Percentiles rank a stretch among this genome's conserved stretches.
Evolutionary conservation across 2,329 filamentous ascomycete species (phyloP).

Genomic region (Trichoderma afroharzianum): DNA sequence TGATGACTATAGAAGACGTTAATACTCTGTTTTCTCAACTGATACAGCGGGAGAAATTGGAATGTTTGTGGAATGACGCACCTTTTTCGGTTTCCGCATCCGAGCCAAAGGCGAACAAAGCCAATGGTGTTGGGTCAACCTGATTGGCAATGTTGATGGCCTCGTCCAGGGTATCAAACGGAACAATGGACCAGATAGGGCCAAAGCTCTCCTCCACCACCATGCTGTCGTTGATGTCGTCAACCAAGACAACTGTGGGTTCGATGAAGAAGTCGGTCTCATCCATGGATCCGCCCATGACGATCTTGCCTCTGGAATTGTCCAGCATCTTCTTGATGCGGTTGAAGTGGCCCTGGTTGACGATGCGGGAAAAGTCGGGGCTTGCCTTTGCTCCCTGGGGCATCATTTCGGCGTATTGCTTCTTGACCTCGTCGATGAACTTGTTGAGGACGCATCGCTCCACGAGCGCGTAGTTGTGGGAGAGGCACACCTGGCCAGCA

Average conservation of each 20-base stretch:
- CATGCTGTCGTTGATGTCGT: slow-evolving; percentile 68
- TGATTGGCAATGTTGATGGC: slow-evolving; percentile 78
- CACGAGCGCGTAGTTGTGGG: slow-evolving; percentile 86
- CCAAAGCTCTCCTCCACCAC: slow-evolving; percentile 86
- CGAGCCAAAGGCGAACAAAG: slow-evolving; percentile 80
- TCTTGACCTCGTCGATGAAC: slow-evolving; percentile 73
- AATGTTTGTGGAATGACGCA: slow-evolving; percentile 36
- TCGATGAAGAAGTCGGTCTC: slow-evolving; percentile 79
- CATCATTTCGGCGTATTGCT: slow-evolving; percentile 71
- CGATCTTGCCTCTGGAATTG: slow-evolving; percentile 73
- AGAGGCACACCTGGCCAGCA: slow-evolving; percentile 87
- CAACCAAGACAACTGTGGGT: slow-evolving; percentile 85
- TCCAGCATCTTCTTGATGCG: slow-evolving; percentile 92
- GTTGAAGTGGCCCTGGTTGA: slow-evolving; percentile 75
- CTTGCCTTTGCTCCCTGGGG: slow-evolving; percentile 77
- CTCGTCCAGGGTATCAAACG: slow-evolving; percentile 76
- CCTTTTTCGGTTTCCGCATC: slow-evolving; percentile 73
- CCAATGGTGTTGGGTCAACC: slow-evolving; percentile 78
- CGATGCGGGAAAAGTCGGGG: slow-evolving; percentile 72
- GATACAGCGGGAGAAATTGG: background rate
- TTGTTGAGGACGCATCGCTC: slow-evolving; percentile 68
- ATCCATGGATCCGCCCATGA: slow-evolving; percentile 82
- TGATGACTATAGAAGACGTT: slow-evolving; percentile 30
- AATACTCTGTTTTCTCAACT: background rate
- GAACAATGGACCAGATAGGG: slow-evolving; percentile 80